phyloP scores from a whole-genome alignment of 2,329 filamentous ascomycete genomes.

The Ceratocystis ficicola region DNA sequence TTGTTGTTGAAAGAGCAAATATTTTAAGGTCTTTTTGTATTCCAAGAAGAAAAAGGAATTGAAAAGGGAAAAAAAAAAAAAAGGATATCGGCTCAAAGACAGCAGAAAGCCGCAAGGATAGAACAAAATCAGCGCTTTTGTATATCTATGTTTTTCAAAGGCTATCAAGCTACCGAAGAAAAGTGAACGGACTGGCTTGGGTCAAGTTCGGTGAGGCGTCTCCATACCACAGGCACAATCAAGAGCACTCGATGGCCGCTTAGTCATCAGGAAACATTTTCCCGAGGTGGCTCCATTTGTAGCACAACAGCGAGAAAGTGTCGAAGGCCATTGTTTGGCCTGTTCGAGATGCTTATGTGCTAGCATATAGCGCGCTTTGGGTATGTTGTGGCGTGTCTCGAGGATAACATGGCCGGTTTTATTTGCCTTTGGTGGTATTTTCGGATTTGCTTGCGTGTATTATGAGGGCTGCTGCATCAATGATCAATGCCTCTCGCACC shows the following conservation, averaged over 20 bases:
- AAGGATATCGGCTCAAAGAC: not conserved
- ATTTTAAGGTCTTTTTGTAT: not conserved
- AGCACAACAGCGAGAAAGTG: not conserved
- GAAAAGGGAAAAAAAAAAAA: not conserved
- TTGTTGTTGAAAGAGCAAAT: not conserved
- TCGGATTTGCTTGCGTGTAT: not conserved
- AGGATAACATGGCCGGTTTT: not conserved
- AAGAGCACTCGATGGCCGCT: not conserved
- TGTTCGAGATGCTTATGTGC: constrained; percentile 1
- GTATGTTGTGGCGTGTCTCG: not conserved
- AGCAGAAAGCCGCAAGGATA: not conserved
- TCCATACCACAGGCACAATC: not conserved
- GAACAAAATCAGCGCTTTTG: not conserved
- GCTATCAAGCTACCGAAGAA: not conserved
- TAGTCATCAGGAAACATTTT: constrained; percentile 5
- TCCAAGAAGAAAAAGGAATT: not conserved
- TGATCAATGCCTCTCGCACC: not conserved
- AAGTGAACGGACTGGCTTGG: constrained; percentile 1
- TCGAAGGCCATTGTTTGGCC: not conserved
- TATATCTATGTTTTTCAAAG: not conserved
- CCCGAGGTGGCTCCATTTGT: constrained; percentile 4
- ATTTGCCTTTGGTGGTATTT: not conserved
- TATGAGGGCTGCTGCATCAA: not conserved
- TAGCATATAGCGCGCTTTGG: constrained; percentile 3
- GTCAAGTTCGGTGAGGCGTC: constrained; percentile 7